Conservation (phyloP, 2,329 filamentous ascomycete species). For the Arthroderma sp. region DNA sequence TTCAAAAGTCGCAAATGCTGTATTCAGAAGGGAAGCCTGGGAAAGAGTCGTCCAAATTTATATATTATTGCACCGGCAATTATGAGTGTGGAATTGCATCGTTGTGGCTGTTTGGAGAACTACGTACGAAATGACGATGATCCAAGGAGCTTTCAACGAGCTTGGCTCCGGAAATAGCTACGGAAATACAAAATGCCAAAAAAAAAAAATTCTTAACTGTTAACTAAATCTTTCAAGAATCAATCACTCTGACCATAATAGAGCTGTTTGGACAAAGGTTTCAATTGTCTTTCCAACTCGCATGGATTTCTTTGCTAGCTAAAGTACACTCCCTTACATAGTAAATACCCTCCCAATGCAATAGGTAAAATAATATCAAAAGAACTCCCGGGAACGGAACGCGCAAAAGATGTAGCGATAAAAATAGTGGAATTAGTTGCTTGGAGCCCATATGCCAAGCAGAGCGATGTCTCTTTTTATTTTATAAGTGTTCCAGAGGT, state of each 20-base stretch:
- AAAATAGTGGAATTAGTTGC: not conserved
- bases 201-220: too few species aligned
- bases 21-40: not conserved
- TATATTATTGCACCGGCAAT: not conserved
- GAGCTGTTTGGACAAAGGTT: not conserved
- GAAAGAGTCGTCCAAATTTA: not conserved
- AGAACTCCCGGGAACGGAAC: not conserved
- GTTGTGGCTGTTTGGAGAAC: not conserved
- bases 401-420: not conserved
- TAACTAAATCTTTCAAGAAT: not conserved
- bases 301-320: not conserved
- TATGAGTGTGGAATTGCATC: not conserved
- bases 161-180: not conserved
- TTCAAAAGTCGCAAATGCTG: too few species aligned
- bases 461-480: not conserved
- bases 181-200: not conserved
- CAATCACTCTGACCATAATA: not conserved
- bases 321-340: constrained; percentile 1
- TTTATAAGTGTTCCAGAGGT: not conserved
- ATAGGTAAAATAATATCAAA: not conserved
- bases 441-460: not conserved
- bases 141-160: not conserved
- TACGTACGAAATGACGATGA: not conserved
- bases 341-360: not conserved
- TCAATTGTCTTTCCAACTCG: not conserved